Conservation (phyloP, 2,329 filamentous ascomycete genomes). For the Biscogniauxia marginata region DNA sequence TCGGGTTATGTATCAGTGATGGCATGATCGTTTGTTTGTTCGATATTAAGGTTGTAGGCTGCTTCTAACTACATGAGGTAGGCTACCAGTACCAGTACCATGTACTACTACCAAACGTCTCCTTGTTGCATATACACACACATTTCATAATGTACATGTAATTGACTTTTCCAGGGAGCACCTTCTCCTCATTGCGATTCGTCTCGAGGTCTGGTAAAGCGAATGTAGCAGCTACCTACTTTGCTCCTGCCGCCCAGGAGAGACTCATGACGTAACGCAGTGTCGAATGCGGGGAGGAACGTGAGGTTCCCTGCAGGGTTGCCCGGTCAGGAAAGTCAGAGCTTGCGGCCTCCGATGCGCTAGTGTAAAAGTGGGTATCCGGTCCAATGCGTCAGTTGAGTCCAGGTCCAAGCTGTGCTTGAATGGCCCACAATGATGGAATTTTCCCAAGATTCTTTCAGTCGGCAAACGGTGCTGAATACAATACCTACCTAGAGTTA, state of each 20-base stretch:
- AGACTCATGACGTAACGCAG: conserved; percentile 11
- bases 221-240: not conserved
- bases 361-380: not conserved
- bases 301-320: not conserved
- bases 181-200: too few relatives aligned
- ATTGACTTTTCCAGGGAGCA: not conserved
- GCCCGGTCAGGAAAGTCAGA: not conserved
- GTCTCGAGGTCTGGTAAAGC: too few relatives aligned
- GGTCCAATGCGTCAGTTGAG: too few relatives aligned
- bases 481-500: too few relatives aligned
- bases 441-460: not conserved
- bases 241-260: not conserved
- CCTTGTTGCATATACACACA: not conserved
- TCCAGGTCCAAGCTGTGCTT: too few relatives aligned
- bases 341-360: not conserved
- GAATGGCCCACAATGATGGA: not conserved
- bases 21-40: conserved; percentile 46
- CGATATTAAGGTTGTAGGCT: not conserved
- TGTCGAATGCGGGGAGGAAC: conserved; percentile 6
- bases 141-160: not conserved
- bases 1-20: conserved; percentile 1
- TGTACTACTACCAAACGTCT: not conserved
- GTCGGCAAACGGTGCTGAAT: too few relatives aligned
- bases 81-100: not conserved
- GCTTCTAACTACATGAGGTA: too few relatives aligned